phyloP scores from a whole-genome alignment of 2,329 filamentous ascomycete species.

The Beauveria asiatica region DNA sequence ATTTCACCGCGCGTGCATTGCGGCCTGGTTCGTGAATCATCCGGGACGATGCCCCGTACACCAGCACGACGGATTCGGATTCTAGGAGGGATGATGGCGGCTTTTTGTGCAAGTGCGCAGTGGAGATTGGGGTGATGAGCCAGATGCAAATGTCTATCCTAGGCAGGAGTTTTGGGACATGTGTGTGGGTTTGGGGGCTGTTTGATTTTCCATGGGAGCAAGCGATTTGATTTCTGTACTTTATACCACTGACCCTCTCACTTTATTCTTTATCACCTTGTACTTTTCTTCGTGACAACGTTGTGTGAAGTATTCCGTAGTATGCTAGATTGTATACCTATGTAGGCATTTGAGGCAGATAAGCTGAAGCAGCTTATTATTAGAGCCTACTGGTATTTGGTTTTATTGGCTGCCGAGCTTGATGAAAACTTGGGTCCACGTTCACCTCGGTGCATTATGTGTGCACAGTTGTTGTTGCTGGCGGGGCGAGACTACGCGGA shows the following conservation, averaged over 20 bases:
- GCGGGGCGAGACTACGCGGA: not conserved
- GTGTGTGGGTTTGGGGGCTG: not conserved
- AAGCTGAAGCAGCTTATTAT: too few relatives aligned
- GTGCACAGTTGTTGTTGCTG: too few relatives aligned
- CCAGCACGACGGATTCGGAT: conserved; percentile 54
- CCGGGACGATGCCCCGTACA: conserved; percentile 58
- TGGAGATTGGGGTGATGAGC: not conserved
- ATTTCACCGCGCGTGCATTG: conserved; percentile 54
- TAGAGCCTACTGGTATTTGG: too few relatives aligned
- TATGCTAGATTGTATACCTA: not conserved
- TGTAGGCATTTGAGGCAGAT: not conserved
- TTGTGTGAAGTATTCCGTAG: not conserved
- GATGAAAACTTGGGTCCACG: too few relatives aligned
- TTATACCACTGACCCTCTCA: not conserved
- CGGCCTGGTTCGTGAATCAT: conserved; percentile 53
- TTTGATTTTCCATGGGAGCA: conserved; percentile 4
- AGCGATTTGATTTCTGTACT: conserved; percentile 1
- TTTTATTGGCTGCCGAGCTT: too few relatives aligned
- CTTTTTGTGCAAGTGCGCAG: not conserved
- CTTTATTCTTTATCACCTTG: too few relatives aligned
- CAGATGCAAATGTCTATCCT: too few relatives aligned
- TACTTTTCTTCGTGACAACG: not conserved
- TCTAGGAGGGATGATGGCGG: conserved; percentile 19
- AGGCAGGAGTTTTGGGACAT: not conserved
- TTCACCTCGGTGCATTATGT: too few relatives aligned